Conservation (phyloP, 176 grass and related monocot genomes). For the bread wheat (Triticum aestivum) region DNA sequence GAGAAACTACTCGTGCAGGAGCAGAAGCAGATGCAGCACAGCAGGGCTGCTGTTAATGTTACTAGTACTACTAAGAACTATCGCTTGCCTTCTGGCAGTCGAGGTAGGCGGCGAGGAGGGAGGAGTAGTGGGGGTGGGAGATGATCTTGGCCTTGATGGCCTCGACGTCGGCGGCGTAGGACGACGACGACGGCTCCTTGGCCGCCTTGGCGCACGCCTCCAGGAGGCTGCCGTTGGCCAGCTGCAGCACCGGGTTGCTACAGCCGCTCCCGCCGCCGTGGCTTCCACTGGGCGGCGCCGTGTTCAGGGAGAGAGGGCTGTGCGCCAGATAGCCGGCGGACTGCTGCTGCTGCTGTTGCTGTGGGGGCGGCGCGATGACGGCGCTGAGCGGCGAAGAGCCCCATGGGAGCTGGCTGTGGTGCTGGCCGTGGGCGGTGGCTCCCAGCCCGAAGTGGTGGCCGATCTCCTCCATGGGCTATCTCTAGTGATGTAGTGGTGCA, state of each 20-base stretch:
- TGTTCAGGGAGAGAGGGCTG: constrained; percentile 60
- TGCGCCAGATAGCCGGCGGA: constrained; percentile 24
- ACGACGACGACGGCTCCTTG: constrained; percentile 65
- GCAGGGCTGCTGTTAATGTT: background rate
- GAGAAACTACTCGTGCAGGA: constrained; percentile 25
- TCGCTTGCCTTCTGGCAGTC: constrained; percentile 92
- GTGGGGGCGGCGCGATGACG: constrained; percentile 49
- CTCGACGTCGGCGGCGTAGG: constrained; percentile 61
- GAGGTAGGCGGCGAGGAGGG: constrained; percentile 90
- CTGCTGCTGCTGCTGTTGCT: background rate
- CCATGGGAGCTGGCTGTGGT: constrained; percentile 46
- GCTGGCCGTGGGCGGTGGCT: constrained; percentile 40
- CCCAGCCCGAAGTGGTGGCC: constrained; percentile 65
- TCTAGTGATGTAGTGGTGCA: constrained; percentile 58
- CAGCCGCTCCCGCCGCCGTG: background rate
- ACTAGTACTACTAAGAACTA: background rate
- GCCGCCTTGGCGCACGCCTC: constrained; percentile 51
- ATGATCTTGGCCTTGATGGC: constrained; percentile 97
- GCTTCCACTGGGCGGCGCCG: background rate
- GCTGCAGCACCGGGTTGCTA: constrained; percentile 41
- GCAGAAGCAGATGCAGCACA: background rate
- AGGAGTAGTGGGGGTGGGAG: constrained; percentile 92
- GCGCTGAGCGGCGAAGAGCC: constrained; percentile 46
- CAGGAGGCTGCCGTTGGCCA: constrained; percentile 41
- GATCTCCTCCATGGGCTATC: constrained; percentile 77